These are phyloP conservation scores for Cyberlindnera maclurae DNA, from an alignment of 805 yeast species.

Conservation along the genomic window DNA sequence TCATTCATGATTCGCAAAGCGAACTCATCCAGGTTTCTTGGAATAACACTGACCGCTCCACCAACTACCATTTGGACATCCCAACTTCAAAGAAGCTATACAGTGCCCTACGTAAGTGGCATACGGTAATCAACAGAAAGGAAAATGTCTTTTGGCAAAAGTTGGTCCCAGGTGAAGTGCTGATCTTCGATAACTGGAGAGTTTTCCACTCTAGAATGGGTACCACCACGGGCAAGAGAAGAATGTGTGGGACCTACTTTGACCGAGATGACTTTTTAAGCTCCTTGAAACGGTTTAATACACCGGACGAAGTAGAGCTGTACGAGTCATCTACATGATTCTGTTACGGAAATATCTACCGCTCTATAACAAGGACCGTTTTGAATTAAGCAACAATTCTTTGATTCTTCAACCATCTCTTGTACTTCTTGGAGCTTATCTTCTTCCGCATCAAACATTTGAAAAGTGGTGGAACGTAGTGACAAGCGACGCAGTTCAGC, in stretches of 20 bases:
- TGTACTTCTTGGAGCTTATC: conserved; percentile 32
- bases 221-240: conserved; percentile 56
- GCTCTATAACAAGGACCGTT: neutral
- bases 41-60: conserved; percentile 65
- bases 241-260: conserved; percentile 69
- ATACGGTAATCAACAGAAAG: conserved; percentile 39
- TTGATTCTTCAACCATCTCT: conserved; percentile 22
- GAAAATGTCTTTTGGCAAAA: conserved; percentile 48
- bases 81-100: conserved; percentile 45
- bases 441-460: conserved; percentile 29
- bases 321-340: conserved; percentile 21
- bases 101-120: conserved; percentile 52
- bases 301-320: conserved; percentile 39
- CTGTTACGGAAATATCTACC: too few species aligned
- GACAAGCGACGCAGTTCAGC: conserved; percentile 39
- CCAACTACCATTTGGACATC: conserved; percentile 34
- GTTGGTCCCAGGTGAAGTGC: conserved; percentile 56
- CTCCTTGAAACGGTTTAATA: conserved; percentile 36
- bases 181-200: conserved; percentile 70
- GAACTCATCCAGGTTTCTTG: conserved; percentile 57
- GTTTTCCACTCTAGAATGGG: conserved; percentile 58
- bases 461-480: conserved; percentile 27
- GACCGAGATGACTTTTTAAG: conserved; percentile 61
- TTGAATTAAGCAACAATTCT: conserved; percentile 5
- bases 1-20: conserved; percentile 45